Conservation (phyloP, 2,329 filamentous ascomycete genomes). For the Harringtonia lauricola region DNA sequence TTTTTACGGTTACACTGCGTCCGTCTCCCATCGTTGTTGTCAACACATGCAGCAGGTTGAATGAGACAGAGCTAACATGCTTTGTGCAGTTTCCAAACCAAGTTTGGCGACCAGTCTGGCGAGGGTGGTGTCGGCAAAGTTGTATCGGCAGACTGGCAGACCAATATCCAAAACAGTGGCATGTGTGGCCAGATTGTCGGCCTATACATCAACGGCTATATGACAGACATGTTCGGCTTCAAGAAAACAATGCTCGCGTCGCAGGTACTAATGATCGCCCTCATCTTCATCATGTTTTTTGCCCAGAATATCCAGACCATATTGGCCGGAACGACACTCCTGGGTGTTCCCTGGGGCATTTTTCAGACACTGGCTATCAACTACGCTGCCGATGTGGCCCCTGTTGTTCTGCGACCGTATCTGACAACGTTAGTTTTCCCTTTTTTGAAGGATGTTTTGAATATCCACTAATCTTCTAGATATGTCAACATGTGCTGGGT, state of each 20-base stretch:
- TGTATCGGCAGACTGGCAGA: constrained; percentile 45
- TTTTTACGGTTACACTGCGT: neutral
- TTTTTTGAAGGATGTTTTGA: too few species aligned
- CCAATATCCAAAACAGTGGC: constrained; percentile 41
- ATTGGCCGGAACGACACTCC: constrained; percentile 35
- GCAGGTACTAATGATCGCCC: constrained; percentile 32
- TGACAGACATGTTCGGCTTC: constrained; percentile 39
- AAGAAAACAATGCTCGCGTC: constrained; percentile 36
- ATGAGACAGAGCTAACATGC: too few species aligned
- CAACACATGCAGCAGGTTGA: too few species aligned
- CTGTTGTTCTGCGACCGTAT: constrained; percentile 35
- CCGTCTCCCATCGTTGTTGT: neutral
- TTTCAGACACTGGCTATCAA: constrained; percentile 5
- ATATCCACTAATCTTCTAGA: too few species aligned
- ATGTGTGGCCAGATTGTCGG: constrained; percentile 44
- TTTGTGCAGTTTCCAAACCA: too few species aligned
- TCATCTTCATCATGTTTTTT: constrained; percentile 44
- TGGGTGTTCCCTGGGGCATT: constrained; percentile 6
- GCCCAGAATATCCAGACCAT: constrained; percentile 33
- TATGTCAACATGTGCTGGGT: constrained; percentile 19
- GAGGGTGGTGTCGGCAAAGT: constrained; percentile 19
- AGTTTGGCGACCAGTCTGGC: neutral
- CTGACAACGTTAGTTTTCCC: too few species aligned
- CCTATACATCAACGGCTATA: constrained; percentile 39
- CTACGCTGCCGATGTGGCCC: constrained; percentile 40